Evolutionary conservation across 768 basidiomycete genomes (phyloP).

Genomic region (Leucocoprinus sp.): DNA sequence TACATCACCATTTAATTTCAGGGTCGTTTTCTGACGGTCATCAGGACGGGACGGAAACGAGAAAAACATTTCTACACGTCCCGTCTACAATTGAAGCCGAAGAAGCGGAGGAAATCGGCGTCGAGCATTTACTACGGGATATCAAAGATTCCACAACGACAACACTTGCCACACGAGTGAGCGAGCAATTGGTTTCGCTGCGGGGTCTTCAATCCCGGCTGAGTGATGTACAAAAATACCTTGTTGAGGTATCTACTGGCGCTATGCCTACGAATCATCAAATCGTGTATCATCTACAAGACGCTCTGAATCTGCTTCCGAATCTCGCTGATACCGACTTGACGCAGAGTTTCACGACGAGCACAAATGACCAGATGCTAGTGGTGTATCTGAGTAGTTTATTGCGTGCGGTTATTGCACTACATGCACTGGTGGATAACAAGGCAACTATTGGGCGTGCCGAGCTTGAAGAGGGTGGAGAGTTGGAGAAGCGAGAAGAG

Average conservation of each 20-base stretch:
- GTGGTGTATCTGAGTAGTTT: slow-evolving; percentile 92
- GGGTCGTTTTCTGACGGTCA: neutral
- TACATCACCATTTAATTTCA: neutral
- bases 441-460: slow-evolving; percentile 76
- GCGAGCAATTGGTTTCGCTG: slow-evolving; percentile 84
- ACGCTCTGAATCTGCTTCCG: slow-evolving; percentile 88
- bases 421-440: slow-evolving; percentile 87
- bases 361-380: slow-evolving; percentile 88
- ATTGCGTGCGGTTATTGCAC: slow-evolving; percentile 82
- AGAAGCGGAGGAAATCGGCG: slow-evolving; percentile 96
- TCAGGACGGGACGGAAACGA: slow-evolving; percentile 79
- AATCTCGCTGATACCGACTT: slow-evolving; percentile 63
- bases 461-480: slow-evolving; percentile 62
- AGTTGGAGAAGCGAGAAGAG: slow-evolving; percentile 38
- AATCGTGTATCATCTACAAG: slow-evolving; percentile 92
- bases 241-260: slow-evolving; percentile 70
- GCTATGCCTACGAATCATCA: slow-evolving; percentile 91
- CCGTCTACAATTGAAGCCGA: slow-evolving; percentile 92
- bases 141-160: slow-evolving; percentile 95
- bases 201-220: slow-evolving; percentile 84
- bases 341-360: slow-evolving; percentile 74
- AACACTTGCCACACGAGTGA: slow-evolving; percentile 87
- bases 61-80: slow-evolving; percentile 80
- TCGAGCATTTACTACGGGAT: slow-evolving; percentile 94
- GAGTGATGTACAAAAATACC: slow-evolving; percentile 82